phyloP scores from a whole-genome alignment of 208 protist species.

The Acanthamoeba divionensis region DNA sequence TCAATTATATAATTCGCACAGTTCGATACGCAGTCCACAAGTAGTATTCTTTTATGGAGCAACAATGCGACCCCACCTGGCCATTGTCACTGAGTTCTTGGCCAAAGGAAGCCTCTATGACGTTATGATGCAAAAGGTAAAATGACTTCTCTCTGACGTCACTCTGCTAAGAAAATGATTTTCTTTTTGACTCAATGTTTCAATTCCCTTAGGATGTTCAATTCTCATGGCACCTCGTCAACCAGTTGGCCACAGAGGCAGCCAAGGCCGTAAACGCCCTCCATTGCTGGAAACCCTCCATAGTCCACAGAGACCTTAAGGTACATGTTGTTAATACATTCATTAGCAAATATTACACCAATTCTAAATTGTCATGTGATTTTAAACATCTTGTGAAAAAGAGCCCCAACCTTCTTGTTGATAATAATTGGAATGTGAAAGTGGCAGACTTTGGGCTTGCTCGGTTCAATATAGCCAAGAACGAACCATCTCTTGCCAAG shows the following conservation, averaged over 20 bases:
- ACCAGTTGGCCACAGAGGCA: not conserved
- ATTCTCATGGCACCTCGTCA: not conserved
- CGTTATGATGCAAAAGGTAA: not conserved
- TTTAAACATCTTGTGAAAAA: no score
- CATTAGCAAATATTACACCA: not conserved
- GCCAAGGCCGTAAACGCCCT: constrained; percentile 8
- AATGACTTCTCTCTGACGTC: not conserved
- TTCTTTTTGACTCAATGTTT: not conserved
- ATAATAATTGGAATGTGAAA: constrained; percentile 53
- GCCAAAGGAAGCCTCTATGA: not conserved
- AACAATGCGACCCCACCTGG: not conserved
- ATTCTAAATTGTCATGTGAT: not conserved
- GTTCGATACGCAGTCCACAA: not conserved
- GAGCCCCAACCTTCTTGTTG: constrained; percentile 53
- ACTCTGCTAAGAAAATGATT: not conserved
- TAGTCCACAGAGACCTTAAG: constrained; percentile 22
- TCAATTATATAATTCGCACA: not conserved
- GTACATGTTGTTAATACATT: not conserved
- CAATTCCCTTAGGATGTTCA: not conserved
- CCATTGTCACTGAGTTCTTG: constrained; percentile 35
- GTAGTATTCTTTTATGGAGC: constrained; percentile 42
- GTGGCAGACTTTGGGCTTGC: constrained; percentile 58
- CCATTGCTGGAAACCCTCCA: constrained; percentile 34
- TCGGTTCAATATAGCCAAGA: not conserved
- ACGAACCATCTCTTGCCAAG: constrained; percentile 1